These are phyloP conservation scores for Tricharina praecox DNA, from an alignment of 495 filamentous ascomycete species.

Conservation along the genomic window DNA sequence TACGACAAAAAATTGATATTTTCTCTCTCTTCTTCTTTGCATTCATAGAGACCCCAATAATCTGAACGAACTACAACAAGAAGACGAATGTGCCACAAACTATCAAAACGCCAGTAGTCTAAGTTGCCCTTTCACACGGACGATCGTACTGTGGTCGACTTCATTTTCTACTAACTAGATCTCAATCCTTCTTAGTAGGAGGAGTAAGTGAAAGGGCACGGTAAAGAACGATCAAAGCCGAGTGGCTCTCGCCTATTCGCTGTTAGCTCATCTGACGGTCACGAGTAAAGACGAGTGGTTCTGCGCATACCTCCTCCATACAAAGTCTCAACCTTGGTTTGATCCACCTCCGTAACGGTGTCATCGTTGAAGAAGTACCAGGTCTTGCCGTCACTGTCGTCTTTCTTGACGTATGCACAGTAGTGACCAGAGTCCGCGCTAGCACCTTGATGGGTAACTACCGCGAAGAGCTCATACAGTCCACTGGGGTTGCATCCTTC, in stretches of 20 bases:
- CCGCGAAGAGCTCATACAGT: conserved; percentile 80
- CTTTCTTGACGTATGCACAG: conserved; percentile 92
- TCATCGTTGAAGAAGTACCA: conserved; percentile 99
- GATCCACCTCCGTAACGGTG: conserved; percentile 80
- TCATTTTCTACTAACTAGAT: too few species aligned
- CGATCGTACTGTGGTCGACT: too few species aligned
- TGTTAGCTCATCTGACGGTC: neutral
- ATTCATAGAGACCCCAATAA: too few species aligned
- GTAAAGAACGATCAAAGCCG: conserved; percentile 83
- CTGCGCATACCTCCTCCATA: conserved; percentile 61
- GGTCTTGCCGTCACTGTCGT: conserved; percentile 61
- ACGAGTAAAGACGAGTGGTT: neutral
- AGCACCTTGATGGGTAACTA: conserved; percentile 94
- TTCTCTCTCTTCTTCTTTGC: too few species aligned
- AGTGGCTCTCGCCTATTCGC: conserved; percentile 64
- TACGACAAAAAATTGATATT: too few species aligned
- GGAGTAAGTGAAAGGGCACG: conserved; percentile 47
- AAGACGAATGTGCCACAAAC: too few species aligned
- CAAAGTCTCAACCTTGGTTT: conserved; percentile 78
- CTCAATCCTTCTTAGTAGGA: neutral
- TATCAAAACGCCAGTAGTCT: too few species aligned
- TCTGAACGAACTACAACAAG: too few species aligned
- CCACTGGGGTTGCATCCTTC: conserved; percentile 78
- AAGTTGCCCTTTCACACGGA: too few species aligned
- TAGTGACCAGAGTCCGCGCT: conserved; percentile 97